Conservation (phyloP, 73 alveolate genomes). For the Tetrahymena borealis region DNA sequence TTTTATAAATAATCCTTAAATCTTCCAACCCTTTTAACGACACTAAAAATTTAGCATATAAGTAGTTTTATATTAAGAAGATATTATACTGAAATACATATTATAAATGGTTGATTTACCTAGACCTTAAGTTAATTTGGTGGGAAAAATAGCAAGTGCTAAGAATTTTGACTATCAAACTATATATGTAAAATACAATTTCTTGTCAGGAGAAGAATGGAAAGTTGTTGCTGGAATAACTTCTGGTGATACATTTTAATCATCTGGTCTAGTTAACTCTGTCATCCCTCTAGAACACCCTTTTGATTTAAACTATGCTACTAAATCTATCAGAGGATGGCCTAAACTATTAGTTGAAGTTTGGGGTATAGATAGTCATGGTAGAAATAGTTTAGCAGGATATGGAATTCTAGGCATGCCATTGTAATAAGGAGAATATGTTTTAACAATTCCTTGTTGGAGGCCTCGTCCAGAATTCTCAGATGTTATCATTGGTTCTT, state of each 20-base stretch:
- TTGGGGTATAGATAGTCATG: conserved; percentile 66
- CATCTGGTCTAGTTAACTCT: conserved; percentile 29
- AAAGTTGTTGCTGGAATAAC: conserved; percentile 59
- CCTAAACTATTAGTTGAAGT: conserved; percentile 67
- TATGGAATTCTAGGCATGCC: conserved; percentile 76
- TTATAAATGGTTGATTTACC: background rate
- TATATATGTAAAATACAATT: conserved; percentile 35
- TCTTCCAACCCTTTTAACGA: too few species aligned
- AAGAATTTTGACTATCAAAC: conserved; percentile 38
- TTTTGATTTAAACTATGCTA: conserved; percentile 52
- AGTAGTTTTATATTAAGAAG: too few species aligned
- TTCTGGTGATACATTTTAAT: conserved; percentile 69
- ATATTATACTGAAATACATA: too few species aligned
- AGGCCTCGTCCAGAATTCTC: conserved; percentile 63
- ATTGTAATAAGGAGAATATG: conserved; percentile 58
- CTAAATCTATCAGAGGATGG: conserved; percentile 65
- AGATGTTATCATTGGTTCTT: conserved; percentile 53
- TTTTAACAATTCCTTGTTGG: conserved; percentile 64
- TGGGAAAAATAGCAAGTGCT: conserved; percentile 73
- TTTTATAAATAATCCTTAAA: too few species aligned
- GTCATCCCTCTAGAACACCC: conserved; percentile 63
- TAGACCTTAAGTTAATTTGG: conserved; percentile 49
- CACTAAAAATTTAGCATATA: too few species aligned
- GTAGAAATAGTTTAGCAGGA: conserved; percentile 61
- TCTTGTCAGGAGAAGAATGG: conserved; percentile 62